Conservation (phyloP, 352 stramenopile species). For the Lagenidium giganteum region DNA sequence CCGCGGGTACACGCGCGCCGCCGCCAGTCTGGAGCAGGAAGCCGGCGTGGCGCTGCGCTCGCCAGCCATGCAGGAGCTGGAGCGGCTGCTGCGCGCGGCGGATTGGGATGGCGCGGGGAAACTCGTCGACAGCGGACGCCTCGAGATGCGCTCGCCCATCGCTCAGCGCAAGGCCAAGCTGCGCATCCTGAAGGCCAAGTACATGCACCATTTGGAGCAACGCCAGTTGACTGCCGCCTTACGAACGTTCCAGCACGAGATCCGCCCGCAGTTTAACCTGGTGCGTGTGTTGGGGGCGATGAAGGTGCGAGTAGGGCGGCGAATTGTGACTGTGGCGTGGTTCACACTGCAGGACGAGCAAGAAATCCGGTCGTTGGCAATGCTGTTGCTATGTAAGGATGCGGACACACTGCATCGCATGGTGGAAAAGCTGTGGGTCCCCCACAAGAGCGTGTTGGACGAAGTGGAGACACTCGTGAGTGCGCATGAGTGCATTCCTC, state of each 20-base stretch:
- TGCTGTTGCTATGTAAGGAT: slow-evolving; percentile 54
- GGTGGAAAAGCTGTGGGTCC: slow-evolving; percentile 26
- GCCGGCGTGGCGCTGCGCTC: slow-evolving; percentile 52
- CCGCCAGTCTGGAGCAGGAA: slow-evolving; percentile 47
- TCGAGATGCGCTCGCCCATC: slow-evolving; percentile 40
- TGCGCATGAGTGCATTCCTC: slow-evolving; percentile 57
- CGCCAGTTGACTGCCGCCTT: slow-evolving; percentile 36
- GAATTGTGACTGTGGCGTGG: background rate
- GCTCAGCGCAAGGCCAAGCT: slow-evolving; percentile 34
- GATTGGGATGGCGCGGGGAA: slow-evolving; percentile 55
- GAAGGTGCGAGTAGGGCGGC: background rate
- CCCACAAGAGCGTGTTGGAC: no score
- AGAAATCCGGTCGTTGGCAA: slow-evolving; percentile 43
- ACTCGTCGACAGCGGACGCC: slow-evolving; percentile 15
- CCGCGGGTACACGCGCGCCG: slow-evolving; percentile 37
- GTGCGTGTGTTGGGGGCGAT: slow-evolving; percentile 8
- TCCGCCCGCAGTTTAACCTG: slow-evolving; percentile 36
- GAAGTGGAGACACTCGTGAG: slow-evolving; percentile 58
- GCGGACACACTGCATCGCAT: slow-evolving; percentile 26
- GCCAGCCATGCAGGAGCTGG: slow-evolving; percentile 40
- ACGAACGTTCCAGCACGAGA: slow-evolving; percentile 62
- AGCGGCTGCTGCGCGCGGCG: slow-evolving; percentile 26
- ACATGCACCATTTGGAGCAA: slow-evolving; percentile 37
- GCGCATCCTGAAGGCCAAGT: slow-evolving; percentile 67
- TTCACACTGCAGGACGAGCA: slow-evolving; percentile 23